Evolutionary conservation across 2,329 filamentous ascomycete genomes (phyloP), one percentile per base, ranked within the genome.

Genomic region (Ophiosphaerella narmari): DNA sequence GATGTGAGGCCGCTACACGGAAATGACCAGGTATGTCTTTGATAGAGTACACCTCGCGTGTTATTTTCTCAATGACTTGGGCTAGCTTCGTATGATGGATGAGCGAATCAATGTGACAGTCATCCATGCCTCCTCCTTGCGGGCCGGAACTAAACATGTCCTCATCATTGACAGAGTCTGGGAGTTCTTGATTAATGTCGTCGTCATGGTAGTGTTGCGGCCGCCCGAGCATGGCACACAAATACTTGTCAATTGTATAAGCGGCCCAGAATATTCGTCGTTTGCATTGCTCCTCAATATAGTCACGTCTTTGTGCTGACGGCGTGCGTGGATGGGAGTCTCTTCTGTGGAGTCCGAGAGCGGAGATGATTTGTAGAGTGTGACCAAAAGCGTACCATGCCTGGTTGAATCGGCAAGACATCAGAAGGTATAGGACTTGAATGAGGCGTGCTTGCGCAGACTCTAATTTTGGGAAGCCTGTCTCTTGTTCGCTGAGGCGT

Each of bases 221-320:
- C 1, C 84, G 74, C 0, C 84, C 84, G 43, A 85, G 80, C 11
- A 85, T 79, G 6, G 84, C 80, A 13, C 81, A 81, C 1, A 87
- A 67, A 48, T 86, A 86, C 35, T 81, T 83, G 62, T 87, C 84
- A 2, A 86, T 67, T 0, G 79, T 82, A 56, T 86, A 86, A 0
- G 81, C 79, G 2, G 79, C 80, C 84, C 84, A 86, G 37, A 87
- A 86, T 0, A 83, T 80, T 8, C 83, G 74, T 46, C 81, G 83
- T 0, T 79, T 77, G 31, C 82, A 80, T 49, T 86, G 81, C 0
- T 68, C 66, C 1, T 74, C 60, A n/a, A 79, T 75, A 34, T 78
- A 79, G 43, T 81, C 74, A 34, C 26, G 65, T 3, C 53, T 24
- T 7, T 39, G 33, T 18, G 18, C 18, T 21, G 45, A 14, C 2